Evolutionary conservation across 1,284 basidiomycete genomes (phyloP), one percentile per base, ranked within the genome.

Genomic region (Meira miltonrushii): DNA sequence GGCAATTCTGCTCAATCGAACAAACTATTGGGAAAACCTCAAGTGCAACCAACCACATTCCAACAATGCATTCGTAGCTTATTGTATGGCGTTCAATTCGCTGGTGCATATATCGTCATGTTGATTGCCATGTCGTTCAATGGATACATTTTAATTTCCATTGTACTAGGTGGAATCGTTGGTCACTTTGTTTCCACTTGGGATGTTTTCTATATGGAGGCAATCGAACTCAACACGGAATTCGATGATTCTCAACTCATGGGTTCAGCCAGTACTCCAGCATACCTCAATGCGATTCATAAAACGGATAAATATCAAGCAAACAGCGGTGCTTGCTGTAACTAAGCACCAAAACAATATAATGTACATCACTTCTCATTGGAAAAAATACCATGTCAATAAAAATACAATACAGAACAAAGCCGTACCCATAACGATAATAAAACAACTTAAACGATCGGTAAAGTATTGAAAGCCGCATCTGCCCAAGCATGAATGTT

Each of bases 61-160:
- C 61, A 63, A 41, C 61, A 63, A 46, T 28, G 39, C 41, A 39
- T 63, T 19, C 58, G 61, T 43, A 60, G 58, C 43, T 39, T 63
- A 23, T 46, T 63, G 25, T 63, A 63, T 50, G 61, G 54, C 13
- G 43, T 62, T 17, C 61, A 63, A 28, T 63, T 63, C 25, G 41
- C 59, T 0, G 61, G 61, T 38, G 61, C 61, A 54, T 64, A 64
- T 57, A 58, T 64, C 46, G 55, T 64, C 49, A 64, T 64, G 62
- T 55, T 64, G 23, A 58, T 64, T 39, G 62, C 62, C 43, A 64
- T 64, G 62, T 59, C 55, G 11, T 64, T 54, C 51, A 64, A 64
- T 54, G 62, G 62, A 13, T 64, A 64, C 60, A 62, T 64, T 41
- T 46, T 64, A 39, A 47, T 64, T 41, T 28, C 55, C 13, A 62